phyloP scores from a whole-genome alignment of 306 rosid species.

The Cucumis hystrix region DNA sequence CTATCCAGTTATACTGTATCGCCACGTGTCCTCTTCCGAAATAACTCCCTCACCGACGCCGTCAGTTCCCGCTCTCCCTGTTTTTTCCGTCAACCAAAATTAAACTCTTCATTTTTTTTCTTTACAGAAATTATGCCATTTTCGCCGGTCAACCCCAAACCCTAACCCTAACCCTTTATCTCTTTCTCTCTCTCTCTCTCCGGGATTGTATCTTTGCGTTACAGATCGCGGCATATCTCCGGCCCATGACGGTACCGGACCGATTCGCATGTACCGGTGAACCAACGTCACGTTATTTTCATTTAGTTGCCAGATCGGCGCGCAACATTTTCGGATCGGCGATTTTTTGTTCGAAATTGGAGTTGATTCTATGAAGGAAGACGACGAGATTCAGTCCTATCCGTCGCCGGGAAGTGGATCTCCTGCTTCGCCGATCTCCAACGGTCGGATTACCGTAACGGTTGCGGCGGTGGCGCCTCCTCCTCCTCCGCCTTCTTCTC shows the following conservation, averaged over 20 bases:
- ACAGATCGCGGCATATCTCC: constrained; percentile 15
- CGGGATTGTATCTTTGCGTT: neutral
- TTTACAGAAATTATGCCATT: neutral
- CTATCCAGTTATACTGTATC: neutral
- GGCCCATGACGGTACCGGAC: neutral
- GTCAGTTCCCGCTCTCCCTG: constrained; percentile 28
- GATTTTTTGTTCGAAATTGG: neutral
- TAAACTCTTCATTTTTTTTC: neutral
- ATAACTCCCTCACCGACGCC: constrained; percentile 34
- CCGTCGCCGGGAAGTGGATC: constrained; percentile 62
- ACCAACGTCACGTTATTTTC: neutral
- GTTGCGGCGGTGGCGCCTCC: constrained; percentile 28
- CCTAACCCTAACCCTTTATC: constrained; percentile 20
- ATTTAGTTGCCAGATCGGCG: constrained; percentile 3
- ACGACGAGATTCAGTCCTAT: constrained; percentile 71
- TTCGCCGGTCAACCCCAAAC: constrained; percentile 42
- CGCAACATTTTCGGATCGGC: constrained; percentile 22
- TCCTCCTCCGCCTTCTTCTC: constrained; percentile 20
- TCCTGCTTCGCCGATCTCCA: constrained; percentile 40
- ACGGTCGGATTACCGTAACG: constrained; percentile 74
- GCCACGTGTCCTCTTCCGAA: constrained; percentile 28
- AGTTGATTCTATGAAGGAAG: constrained; percentile 49
- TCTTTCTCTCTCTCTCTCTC: neutral
- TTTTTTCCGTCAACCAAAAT: constrained; percentile 43
- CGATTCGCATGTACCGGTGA: constrained; percentile 11